Evolutionary conservation across 331 rosid genomes (phyloP), one percentile per base, ranked within the genome.

Genomic region (Pyracantha coccinea): DNA sequence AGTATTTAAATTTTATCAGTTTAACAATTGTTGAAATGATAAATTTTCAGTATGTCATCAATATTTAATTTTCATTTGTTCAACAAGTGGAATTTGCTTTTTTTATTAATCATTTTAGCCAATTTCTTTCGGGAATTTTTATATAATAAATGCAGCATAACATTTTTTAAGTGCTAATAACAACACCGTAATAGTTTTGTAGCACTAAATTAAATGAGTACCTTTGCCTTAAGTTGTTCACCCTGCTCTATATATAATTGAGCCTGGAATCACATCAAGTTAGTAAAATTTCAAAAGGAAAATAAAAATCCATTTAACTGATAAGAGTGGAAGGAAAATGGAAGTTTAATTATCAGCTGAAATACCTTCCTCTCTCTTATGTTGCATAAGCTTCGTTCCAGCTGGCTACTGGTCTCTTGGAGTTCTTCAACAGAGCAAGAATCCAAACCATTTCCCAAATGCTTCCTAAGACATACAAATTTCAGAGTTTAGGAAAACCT

Each of bases 361-460:
- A 14, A 61, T 27, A 92, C 97, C 91, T 90, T 90, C 84, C 86
- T 85, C 15, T 76, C 82, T 63, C 86, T 78, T 25, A 92, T 69
- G 15, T 12, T 47, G 28, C 67, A 57, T 71, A 90, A 68, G 73
- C 93, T 88, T 76, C 10, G 73, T 35, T 71, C 81, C n/a, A 92
- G 79, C 84, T 87, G 92, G 73, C 67, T 25, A 62, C 78, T 86
- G 6, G 81, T 35, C 67, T 47, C 77, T 16, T 76, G 66, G 31
- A 92, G 86, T 72, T 92, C 97, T 57, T 84, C 83, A 53, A 53
- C 24, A 24, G 93, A 81, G 68, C 92, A 88, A 11, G 79, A 65
- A 79, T 69, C 77, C 76, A 85, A 66, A 60, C 41, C 85, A 68
- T 81, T 57, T 45, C 93, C 97, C 84, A 90, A 61, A 62, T 87